Percentiles rank a stretch among this genome's conserved stretches.
Evolutionary conservation across 2,329 filamentous ascomycete genomes (phyloP).

Genomic region (Fusarium heterosporum): DNA sequence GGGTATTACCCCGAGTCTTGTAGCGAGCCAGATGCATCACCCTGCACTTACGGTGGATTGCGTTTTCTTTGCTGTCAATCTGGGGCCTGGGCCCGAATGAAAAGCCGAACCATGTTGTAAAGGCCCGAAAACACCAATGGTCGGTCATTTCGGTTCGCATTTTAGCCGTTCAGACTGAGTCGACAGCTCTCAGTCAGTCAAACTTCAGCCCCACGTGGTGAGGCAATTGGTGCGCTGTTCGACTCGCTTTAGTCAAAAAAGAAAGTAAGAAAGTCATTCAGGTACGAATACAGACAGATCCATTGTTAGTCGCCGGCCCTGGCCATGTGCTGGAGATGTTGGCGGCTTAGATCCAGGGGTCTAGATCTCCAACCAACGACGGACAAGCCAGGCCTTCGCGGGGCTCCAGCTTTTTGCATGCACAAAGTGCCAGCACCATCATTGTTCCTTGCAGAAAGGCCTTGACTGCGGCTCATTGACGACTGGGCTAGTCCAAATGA

Average conservation of each 20-base stretch:
- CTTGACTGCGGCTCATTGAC: constrained; percentile 41
- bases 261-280: constrained; percentile 25
- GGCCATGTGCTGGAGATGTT: constrained; percentile 15
- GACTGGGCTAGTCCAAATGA: constrained; percentile 25
- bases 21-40: constrained; percentile 3
- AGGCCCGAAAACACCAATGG: constrained; percentile 37
- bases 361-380: constrained; percentile 40
- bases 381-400: constrained; percentile 40
- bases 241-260: constrained; percentile 1
- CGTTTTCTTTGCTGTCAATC: constrained; percentile 40
- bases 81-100: constrained; percentile 21
- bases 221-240: constrained; percentile 25
- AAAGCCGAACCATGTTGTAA: constrained; percentile 33
- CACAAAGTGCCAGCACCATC: constrained; percentile 36
- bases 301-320: not conserved
- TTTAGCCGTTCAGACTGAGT: constrained; percentile 16
- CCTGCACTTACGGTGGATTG: constrained; percentile 24
- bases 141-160: constrained; percentile 42
- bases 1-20: not conserved
- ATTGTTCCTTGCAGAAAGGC: constrained; percentile 43
- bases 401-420: constrained; percentile 48
- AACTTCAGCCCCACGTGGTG: constrained; percentile 41
- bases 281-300: not conserved
- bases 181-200: constrained; percentile 16
- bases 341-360: constrained; percentile 42